phyloP scores from a whole-genome alignment of 73 alveolate genomes.

The Paramecium tetraurelia region DNA sequence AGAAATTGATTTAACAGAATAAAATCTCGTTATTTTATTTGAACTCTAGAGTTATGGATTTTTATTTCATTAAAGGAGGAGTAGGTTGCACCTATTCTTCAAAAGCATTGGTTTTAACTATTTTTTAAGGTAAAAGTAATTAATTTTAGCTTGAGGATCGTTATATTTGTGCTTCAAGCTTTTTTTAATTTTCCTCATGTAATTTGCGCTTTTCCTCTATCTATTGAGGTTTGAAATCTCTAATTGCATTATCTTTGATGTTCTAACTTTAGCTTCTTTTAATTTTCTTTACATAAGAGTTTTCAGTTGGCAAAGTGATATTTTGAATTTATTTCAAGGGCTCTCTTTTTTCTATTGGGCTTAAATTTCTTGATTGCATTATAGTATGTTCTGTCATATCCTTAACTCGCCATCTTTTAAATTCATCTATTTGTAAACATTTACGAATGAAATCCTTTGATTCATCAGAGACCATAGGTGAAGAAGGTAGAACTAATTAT shows the following conservation, averaged over 20 bases:
- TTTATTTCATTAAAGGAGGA: neutral
- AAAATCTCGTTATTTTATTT: slow-evolving; percentile 2
- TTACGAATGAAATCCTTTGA: neutral
- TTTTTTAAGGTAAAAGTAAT: neutral
- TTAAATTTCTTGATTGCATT: neutral
- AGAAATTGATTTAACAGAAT: slow-evolving; percentile 9
- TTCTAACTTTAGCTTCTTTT: neutral
- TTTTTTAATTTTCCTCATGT: neutral
- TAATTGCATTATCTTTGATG: neutral
- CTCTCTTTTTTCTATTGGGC: neutral
- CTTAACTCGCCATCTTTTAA: slow-evolving; percentile 19
- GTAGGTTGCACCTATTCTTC: neutral
- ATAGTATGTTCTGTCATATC: neutral
- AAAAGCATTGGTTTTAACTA: neutral
- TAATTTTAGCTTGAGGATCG: neutral
- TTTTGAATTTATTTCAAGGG: neutral
- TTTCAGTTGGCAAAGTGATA: neutral
- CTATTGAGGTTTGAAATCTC: neutral
- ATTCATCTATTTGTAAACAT: neutral
- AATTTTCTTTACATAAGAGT: neutral
- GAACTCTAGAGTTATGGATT: neutral
- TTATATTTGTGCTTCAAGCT: neutral
- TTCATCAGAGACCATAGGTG: neutral
- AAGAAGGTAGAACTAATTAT: neutral
- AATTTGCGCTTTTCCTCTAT: neutral